Conservation (phyloP, 73 alveolate species). For the Uronychia setigera region DNA sequence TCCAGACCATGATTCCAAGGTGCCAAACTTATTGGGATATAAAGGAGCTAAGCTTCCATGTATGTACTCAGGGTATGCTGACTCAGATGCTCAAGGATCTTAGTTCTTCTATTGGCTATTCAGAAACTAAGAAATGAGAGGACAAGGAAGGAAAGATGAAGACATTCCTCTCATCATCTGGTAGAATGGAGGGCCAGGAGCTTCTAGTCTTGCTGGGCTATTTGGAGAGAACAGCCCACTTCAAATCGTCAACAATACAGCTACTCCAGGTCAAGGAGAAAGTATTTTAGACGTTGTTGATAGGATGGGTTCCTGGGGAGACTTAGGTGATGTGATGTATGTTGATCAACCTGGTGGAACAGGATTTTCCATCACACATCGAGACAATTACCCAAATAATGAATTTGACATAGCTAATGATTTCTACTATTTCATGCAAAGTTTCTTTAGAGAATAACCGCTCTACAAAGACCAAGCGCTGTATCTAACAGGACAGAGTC, state of each 20-base stretch:
- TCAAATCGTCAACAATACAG: slow-evolving; percentile 44
- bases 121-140: no score
- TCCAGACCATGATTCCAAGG: no score
- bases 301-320: slow-evolving; percentile 84
- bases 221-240: slow-evolving; percentile 97
- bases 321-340: slow-evolving; percentile 68
- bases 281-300: slow-evolving; percentile 29
- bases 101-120: slow-evolving; percentile 68
- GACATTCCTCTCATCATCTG: slow-evolving; percentile 84
- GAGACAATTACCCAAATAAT: slow-evolving; percentile 10
- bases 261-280: slow-evolving; percentile 60
- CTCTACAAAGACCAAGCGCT: slow-evolving; percentile 68
- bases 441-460: slow-evolving; percentile 68
- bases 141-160: background rate
- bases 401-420: slow-evolving; percentile 50
- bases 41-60: no score
- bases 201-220: slow-evolving; percentile 84
- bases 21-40: no score
- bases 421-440: slow-evolving; percentile 60
- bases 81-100: no score
- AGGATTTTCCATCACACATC: slow-evolving; percentile 80
- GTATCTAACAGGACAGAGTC: slow-evolving; percentile 85
- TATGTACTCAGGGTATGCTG: no score
- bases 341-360: slow-evolving; percentile 90
- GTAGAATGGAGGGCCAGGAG: slow-evolving; percentile 98